Base-by-base conservation (phyloP, 352 stramenopile species). In the Plasmopara halstedii region DNA sequence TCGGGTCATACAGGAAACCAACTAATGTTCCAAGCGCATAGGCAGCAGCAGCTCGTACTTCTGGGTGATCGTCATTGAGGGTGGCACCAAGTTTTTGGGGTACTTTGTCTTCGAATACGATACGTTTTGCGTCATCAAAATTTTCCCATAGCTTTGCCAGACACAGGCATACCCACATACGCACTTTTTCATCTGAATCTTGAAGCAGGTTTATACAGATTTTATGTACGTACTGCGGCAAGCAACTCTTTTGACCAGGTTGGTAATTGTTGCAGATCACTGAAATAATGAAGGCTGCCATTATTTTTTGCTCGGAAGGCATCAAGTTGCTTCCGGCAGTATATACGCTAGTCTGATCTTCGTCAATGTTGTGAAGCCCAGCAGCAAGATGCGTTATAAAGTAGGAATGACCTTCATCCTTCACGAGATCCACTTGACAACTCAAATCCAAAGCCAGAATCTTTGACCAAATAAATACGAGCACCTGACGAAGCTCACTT, bases 401-500 rank as follows among this genome's bases (percentile, higher is more conserved):
- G 63, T 98, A 97, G 31, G 79, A 72, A 49, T 98, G 76, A 4
- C 93, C 88, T 42, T 96, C 83, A 37, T 99, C 94, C 58, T 98
- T 98, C 2, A 99, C 89, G 17, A 99, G 70, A 56, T 99, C 96
- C 17, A 87, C 70, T 58, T 97, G 82, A 53, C 94, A 98, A 34
- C 87, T 97, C n/a, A 78, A 62, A 56, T 99, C 97, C 35, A 99
- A 89, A 15, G 80, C 81, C 4, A 99, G 61, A 22, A 99, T 98
- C 54, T 94, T 97, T 18, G 95, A 79, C 82, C 82, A 94, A 42
- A 94, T 91, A 36, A 89, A 91, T 7, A 94, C 88, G 10, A 99
- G 74, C 5, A 98, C 85, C 42, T 97, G 91, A 7, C 96, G 95
- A 29, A 99, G 92, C 51, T 99, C 95, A 25, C 78, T 88, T 6